Evolutionary conservation across 192 early-diverging fungal species (phyloP), one percentile per base, ranked within the genome.

Genomic region (Diversispora epigaea): DNA sequence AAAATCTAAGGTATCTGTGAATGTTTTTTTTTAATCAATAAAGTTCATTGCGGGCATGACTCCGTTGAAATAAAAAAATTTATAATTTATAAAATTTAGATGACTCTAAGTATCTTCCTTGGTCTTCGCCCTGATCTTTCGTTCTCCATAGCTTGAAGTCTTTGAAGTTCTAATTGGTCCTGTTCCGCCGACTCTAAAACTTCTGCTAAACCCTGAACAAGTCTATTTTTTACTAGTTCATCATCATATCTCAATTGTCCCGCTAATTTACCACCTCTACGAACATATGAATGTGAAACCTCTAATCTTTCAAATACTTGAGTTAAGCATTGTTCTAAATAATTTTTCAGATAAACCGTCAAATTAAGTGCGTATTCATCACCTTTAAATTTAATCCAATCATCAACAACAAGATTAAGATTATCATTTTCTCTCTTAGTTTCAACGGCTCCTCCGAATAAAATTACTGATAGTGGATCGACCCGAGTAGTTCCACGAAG

Each of bases 371-470:
- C 71, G 6, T 76, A 50, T 55, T 77, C 76, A 7, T 76, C 75
- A 40, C 82, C 82, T 65, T 70, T 76, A 49, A 83, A 83, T 68
- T 77, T 73, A 66, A 79, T 75, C 82, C 82, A 83, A 0, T 70
- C 79, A 66, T 83, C 82, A 4, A 83, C 76, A 39, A 79, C 73
- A 17, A 83, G 45, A 75, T 77, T 39, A 73, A 78, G 4, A 71
- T 68, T 19, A 78, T 78, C 32, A 68, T 44, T 55, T 80, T 80
- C 10, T n/a, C 47, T 25, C 3, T 15, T 8, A 22, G 78, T 68
- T 76, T 78, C 76, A 22, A 75, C 80, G 63, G 80, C 79, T 4
- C 82, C 82, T 4, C 79, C 82, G 77, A 83, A 83, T 63, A 83
- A 46, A 7, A 83, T 14, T 40, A 79, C 78, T 52, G 82, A 80